Conservation (phyloP, 169 alveolate genomes). For the Toxoplasma gondii region DNA sequence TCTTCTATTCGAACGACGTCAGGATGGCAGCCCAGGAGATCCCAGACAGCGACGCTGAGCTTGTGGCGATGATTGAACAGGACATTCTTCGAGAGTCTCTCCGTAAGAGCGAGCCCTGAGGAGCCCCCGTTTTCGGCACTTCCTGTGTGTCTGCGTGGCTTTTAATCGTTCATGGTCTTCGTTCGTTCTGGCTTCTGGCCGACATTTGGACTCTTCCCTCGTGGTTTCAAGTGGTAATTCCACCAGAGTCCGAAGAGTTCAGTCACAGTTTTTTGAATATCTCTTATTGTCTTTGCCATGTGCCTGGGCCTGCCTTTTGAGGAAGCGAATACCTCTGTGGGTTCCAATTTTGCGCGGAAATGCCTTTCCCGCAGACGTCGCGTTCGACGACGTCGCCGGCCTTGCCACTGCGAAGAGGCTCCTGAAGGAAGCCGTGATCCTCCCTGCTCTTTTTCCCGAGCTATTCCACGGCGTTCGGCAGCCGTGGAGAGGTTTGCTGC, state of each 20-base stretch:
- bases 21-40: neutral
- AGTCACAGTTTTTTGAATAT: too few relatives aligned
- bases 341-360: neutral
- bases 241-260: too few relatives aligned
- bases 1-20: neutral
- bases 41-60: neutral
- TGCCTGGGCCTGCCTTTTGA: too few relatives aligned
- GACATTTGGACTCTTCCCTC: too few relatives aligned
- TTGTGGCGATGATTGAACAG: neutral
- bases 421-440: constrained; percentile 90
- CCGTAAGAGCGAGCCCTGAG: neutral
- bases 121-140: neutral
- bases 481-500: constrained; percentile 93
- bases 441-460: constrained; percentile 92
- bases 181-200: too few relatives aligned
- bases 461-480: constrained; percentile 90
- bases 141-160: too few relatives aligned
- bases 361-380: constrained; percentile 69
- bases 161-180: too few relatives aligned
- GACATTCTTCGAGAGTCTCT: constrained; percentile 5
- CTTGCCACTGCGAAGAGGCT: constrained; percentile 88
- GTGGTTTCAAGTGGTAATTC: too few relatives aligned
- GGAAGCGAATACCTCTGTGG: too few relatives aligned
- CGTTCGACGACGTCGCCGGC: constrained; percentile 89
- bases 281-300: too few relatives aligned